Base-by-base conservation (phyloP, 2,329 filamentous ascomycete genomes). In the Colletotrichum agaves region DNA sequence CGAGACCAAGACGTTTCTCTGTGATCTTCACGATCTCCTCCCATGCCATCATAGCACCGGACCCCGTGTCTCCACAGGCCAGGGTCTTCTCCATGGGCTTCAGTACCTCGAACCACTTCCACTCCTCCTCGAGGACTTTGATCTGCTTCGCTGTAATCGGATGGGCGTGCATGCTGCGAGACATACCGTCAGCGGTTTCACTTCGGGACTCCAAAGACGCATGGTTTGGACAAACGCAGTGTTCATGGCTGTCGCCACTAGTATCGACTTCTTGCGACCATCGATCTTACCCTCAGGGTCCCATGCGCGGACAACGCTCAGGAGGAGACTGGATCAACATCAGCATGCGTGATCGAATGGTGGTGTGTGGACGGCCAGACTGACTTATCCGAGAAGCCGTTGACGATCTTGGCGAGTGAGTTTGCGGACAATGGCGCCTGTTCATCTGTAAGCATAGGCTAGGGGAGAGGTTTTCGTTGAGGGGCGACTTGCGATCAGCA, bases 161-260 rank as follows among this genome's bases (percentile, higher is more conserved):
- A 76, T 98, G 93, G 62, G 85, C 83, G 91, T 92, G 97, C 94
- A 97, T 97, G 21, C 50, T 53, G 19, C 35, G 6, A n/a, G 17
- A 7, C 27, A 15, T 0, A 4, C 5, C 5, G 33, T 53, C 2
- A 53, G 31, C 19, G 17, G 7, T 11, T 12, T 8, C 33, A 33
- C 27, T 7, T 7, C 6, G 3, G 8, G 27, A 27, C 5, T 37
- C 31, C 3, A 35, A 23, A 12, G 15, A 8, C 0, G 1, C 6
- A 15, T 31, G 1, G 1, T 11, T 19, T 37, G 50, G 19, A 39
- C 50, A 10, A 21, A 53, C 50, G 90, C 89, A 23, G 89, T 93
- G 77, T 98, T 97, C 93, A 97, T 97, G 33, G 91, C 90, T 1
- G 91, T 90, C 2, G 92, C 92, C 0, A 95, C 91, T 2, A 96